Percentiles rank a stretch among this genome's conserved stretches.
phyloP scores from a whole-genome alignment of 2,329 filamentous ascomycete genomes.

The Penicillium frequentans region DNA sequence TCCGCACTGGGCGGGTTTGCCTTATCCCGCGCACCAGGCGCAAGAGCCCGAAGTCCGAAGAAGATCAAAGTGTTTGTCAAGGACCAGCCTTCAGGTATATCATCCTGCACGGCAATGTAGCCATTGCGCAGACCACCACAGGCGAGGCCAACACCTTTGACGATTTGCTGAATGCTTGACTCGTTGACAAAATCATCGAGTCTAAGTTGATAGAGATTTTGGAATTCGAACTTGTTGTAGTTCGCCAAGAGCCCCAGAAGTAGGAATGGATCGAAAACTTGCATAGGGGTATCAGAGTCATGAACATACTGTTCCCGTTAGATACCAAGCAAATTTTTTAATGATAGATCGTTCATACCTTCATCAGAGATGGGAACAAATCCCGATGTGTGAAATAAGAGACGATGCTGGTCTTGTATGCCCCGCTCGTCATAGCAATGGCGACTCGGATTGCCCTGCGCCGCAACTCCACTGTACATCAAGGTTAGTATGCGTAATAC shows the following conservation, averaged over 20 bases:
- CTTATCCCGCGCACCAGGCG: conserved; percentile 65
- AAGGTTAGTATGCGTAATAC: neutral
- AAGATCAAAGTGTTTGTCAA: conserved; percentile 77
- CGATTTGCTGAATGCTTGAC: conserved; percentile 76
- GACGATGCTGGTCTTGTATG: conserved; percentile 89
- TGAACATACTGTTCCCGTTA: conserved; percentile 67
- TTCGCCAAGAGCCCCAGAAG: conserved; percentile 87
- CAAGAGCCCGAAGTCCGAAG: conserved; percentile 77
- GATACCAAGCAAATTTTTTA: conserved; percentile 7
- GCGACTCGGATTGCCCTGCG: conserved; percentile 78
- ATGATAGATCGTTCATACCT: conserved; percentile 55
- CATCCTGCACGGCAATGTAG: conserved; percentile 85
- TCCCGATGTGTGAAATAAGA: conserved; percentile 95
- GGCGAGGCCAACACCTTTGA: conserved; percentile 71
- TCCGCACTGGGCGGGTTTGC: conserved; percentile 68
- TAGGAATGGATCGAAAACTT: conserved; percentile 72
- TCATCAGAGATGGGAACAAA: conserved; percentile 91
- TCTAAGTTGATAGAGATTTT: conserved; percentile 90
- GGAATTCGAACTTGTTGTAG: conserved; percentile 99
- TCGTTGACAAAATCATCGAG: conserved; percentile 97
- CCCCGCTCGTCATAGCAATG: conserved; percentile 83
- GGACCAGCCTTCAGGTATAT: conserved; percentile 86
- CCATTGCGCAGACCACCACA: conserved; percentile 68
- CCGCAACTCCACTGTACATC: conserved; percentile 64
- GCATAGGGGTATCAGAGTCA: conserved; percentile 66